Base-by-base conservation (phyloP, 2,329 filamentous ascomycete species). In the Orbilia blumenaviensis region DNA sequence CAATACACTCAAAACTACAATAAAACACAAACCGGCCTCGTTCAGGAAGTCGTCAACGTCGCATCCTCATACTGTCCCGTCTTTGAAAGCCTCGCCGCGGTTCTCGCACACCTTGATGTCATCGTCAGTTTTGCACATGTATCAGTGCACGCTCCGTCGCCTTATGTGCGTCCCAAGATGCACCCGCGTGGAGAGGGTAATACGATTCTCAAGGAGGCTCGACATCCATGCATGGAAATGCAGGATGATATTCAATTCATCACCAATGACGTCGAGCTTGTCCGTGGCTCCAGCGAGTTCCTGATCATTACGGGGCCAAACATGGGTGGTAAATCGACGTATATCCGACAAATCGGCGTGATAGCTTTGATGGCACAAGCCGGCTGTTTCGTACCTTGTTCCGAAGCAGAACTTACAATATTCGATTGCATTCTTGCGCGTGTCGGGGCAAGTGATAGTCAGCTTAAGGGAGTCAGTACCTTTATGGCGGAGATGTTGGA, bases 401-500 rank as follows among this genome's bases (percentile, higher is more conserved):
- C 90, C 2, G 90, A 93, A 82, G 95, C 96, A 12, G 94, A 98
- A 83, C 85, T 99, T 48, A 96, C 92, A 14, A 93, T 99, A 72
- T 99, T 97, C 82, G 95, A 99, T 84, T 95, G 93, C 78, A 97
- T 99, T 77, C 90, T 99, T 41, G 95, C 96, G 0, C 91, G 95
- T 80, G 95, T 99, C 0, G 95, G 96, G 44, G 96, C 95, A 5
- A 95, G 92, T 80, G 96, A 99, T 84, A 96, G 92, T 5, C 95
- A 98, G 83, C 90, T 99, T 78, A 98, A 98, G 84, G 95, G 95
- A 36, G 95, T 99, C 1, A 97, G 93, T 2, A 99, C 95, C 0
- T 99, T 99, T 83, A 99, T 99, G 96, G 95, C 95, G 1, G 95
- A 99, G 84, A 99, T 99, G 95, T 88, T 99, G 21, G 95, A 99